Evolutionary conservation across 192 early-diverging fungal species (phyloP), one percentile per base, ranked within the genome.

Genomic region (Obelidium mucronatum): DNA sequence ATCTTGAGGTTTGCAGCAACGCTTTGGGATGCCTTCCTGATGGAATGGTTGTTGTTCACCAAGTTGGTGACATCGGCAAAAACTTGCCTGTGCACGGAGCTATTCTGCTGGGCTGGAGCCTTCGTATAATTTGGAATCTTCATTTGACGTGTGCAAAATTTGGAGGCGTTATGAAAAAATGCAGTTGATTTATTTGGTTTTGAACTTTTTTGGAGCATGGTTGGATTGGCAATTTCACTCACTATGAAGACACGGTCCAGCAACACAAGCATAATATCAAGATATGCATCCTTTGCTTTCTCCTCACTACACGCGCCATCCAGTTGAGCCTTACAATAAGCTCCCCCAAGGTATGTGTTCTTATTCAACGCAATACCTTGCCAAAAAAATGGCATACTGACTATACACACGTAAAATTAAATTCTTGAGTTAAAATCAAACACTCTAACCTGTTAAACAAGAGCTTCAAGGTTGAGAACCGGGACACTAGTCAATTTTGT

Each of bases 301-400:
- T 66, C 63, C 1, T 66, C 40, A 28, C 30, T 66, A 39, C 63
- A 66, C 17, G 63, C 28, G 19, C 33, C 2, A 39, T 40, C 63
- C 19, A 39, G 0, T 39, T 66, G 63, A n/a, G 33, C 40, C 63
- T 30, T 66, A 28, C 63, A 3, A 19, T 31, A 11, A 1, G 28
- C n/a, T 2, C 1, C 36, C 19, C 33, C 5, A 39, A 66, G 33
- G 28, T 39, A 66, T 1, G 63, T 37, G 1, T 39, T 39, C 40
- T 66, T 66, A 66, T 66, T 66, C 22, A 66, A 39, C 17, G 35
- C 1, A 39, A 66, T 39, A 1, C 63, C 63, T 19, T 65, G 58
- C 58, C 58, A 60, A 60, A 60, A 26, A 60, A 60, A 26, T 60
- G 58, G 58, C 58, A 60, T 11, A 60, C 28, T 13, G 26, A 8